Conservation (phyloP, 345 rosid species). For the Orychophragmus violaceus region DNA sequence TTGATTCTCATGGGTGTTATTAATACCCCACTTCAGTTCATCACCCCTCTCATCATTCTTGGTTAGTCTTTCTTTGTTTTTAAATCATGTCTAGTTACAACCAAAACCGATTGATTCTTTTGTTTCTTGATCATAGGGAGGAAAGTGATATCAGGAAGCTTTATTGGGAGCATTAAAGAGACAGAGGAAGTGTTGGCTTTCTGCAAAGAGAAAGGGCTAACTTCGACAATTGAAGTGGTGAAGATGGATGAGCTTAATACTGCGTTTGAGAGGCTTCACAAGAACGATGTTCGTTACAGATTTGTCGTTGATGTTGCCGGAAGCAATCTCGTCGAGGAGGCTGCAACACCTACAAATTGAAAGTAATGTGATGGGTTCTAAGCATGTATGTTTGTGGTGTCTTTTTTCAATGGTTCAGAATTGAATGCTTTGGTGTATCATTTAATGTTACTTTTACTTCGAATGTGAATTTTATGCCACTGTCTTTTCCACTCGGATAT, state of each 20-base stretch:
- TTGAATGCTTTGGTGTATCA: neutral
- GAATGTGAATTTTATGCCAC: neutral
- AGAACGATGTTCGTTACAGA: conserved; percentile 58
- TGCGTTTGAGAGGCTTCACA: conserved; percentile 57
- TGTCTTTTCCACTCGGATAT: neutral
- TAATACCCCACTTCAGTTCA: conserved; percentile 36
- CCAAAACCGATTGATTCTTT: neutral
- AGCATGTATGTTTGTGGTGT: conserved; percentile 2
- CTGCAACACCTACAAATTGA: conserved; percentile 9
- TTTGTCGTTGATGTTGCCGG: conserved; percentile 57
- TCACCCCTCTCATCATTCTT: conserved; percentile 25
- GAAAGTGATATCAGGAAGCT: conserved; percentile 53
- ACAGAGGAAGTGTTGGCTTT: conserved; percentile 45
- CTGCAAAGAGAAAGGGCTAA: conserved; percentile 50
- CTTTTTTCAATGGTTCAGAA: neutral
- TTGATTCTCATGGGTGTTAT: conserved; percentile 41
- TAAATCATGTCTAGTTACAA: neutral
- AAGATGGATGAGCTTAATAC: conserved; percentile 46
- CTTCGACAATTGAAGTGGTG: conserved; percentile 47
- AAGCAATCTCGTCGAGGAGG: conserved; percentile 36
- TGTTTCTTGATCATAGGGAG: conserved; percentile 33
- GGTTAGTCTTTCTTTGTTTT: conserved; percentile 20
- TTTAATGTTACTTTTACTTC: neutral
- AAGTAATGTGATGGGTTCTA: conserved; percentile 1
- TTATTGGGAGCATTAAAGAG: conserved; percentile 56